These are phyloP conservation scores for Fusarium staphyleae DNA, from an alignment of 2,329 filamentous ascomycete species.

Conservation along the genomic window DNA sequence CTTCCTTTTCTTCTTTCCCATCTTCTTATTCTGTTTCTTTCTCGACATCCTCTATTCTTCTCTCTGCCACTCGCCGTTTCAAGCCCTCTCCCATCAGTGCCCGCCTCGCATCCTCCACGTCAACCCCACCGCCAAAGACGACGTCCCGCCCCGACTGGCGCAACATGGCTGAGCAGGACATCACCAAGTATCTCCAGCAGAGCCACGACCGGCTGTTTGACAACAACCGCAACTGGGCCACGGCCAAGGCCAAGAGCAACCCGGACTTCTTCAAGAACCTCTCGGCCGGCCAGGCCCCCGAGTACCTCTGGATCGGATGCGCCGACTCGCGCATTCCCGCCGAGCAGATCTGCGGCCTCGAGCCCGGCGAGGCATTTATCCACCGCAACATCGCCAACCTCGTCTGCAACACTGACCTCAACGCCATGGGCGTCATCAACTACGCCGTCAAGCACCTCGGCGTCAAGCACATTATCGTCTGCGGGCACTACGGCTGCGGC, in stretches of 20 bases:
- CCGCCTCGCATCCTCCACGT: constrained; percentile 11
- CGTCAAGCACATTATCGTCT: constrained; percentile 82
- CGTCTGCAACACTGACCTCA: constrained; percentile 80
- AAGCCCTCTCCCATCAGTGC: neutral
- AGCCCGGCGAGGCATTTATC: constrained; percentile 91
- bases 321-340: constrained; percentile 91
- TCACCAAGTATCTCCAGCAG: constrained; percentile 65
- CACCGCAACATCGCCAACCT: constrained; percentile 96
- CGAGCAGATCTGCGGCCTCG: constrained; percentile 81
- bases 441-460: constrained; percentile 83
- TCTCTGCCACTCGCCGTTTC: neutral
- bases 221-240: constrained; percentile 72
- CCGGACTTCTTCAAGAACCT: constrained; percentile 72
- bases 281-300: constrained; percentile 68
- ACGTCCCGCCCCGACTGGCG: constrained; percentile 29
- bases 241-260: constrained; percentile 62
- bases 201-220: constrained; percentile 73
- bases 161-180: constrained; percentile 51
- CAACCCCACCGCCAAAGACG: constrained; percentile 7
- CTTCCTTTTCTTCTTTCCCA: constrained; percentile 23
- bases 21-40: constrained; percentile 13
- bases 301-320: constrained; percentile 90
- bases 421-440: constrained; percentile 81
- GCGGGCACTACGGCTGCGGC: constrained; percentile 80
- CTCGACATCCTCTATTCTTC: constrained; percentile 8